Percentiles rank a stretch among this genome's conserved stretches.
These are phyloP conservation scores for Lentinula raphanica DNA, from an alignment of 768 basidiomycete species.

Conservation along the genomic window DNA sequence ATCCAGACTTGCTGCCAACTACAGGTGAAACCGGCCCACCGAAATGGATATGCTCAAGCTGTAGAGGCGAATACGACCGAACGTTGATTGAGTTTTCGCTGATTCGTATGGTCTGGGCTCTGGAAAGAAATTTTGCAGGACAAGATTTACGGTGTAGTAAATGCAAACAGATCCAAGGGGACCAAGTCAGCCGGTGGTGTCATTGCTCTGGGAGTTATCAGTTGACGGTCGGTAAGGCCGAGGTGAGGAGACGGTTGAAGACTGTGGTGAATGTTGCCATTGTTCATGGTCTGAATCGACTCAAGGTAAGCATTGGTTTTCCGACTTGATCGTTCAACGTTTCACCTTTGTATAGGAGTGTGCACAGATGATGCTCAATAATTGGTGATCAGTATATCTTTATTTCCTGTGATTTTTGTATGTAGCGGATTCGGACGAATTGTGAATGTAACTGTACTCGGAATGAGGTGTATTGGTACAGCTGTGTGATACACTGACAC, in stretches of 20 bases:
- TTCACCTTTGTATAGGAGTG: constrained; percentile 32
- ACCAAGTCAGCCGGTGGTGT: constrained; percentile 82
- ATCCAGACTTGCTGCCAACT: constrained; percentile 72
- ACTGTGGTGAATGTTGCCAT: constrained; percentile 83
- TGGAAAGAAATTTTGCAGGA: constrained; percentile 74
- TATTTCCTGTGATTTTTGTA: background rate
- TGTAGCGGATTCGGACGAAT: too few species aligned
- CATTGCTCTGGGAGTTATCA: constrained; percentile 84
- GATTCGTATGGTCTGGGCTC: constrained; percentile 64
- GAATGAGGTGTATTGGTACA: too few species aligned
- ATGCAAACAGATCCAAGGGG: constrained; percentile 87
- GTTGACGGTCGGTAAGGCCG: constrained; percentile 66
- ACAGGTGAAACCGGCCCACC: constrained; percentile 37
- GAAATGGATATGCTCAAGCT: constrained; percentile 67
- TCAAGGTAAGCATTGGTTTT: constrained; percentile 48
- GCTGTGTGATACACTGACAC: too few species aligned
- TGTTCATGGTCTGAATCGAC: constrained; percentile 59
- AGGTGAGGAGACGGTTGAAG: constrained; percentile 64
- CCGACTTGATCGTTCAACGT: background rate
- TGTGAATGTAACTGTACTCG: too few species aligned
- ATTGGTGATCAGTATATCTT: constrained; percentile 26
- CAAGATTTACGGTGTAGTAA: constrained; percentile 88
- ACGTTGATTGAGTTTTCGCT: constrained; percentile 80
- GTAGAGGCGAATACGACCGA: constrained; percentile 87
- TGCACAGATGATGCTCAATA: constrained; percentile 36